Base-by-base conservation (phyloP, 768 basidiomycete species). In the Boletus rufocinnamomeus region DNA sequence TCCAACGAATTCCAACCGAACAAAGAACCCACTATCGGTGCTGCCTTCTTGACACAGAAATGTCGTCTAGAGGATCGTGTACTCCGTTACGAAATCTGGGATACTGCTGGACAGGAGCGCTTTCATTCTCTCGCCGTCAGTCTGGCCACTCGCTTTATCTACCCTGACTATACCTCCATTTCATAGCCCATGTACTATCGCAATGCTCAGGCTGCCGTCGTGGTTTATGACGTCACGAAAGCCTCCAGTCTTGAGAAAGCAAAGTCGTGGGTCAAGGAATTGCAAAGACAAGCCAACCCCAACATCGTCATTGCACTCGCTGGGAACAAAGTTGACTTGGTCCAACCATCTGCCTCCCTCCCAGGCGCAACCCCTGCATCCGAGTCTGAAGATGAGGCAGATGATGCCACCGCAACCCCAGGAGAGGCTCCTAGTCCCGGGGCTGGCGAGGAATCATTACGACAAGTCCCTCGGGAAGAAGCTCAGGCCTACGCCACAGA, bases 261-360 rank as follows among this genome's bases (percentile, higher is more conserved):
- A 54, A 98, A 98, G 80, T 94, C 95, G 32, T 99, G 97, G 97
- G 95, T 99, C 58, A 98, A 97, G 79, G 97, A 99, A 76, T 82
- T 99, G 25, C 97, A 99, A 73, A 86, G 97, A 63, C 97, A 99
- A 71, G 97, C 97, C 25, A 97, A 98, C 72, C 95, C 96, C 37
- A 98, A 98, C 73, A 98, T 98, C 70, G 95, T 99, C 71, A 98
- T 99, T 67, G 95, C 96, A 7, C 86, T 99, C 52, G 94, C 93
- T 13, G 97, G 97, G 32, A 99, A 99, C 83, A 98, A 99, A 76
- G 84, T 98, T 61, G 89, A 98, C 78, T 84, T 96, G 62, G 89
- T 93, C 28, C 88, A 89, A 70, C 70, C 85, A 8, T 82, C 88
- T 9, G 63, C 81, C 6, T 79, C 85, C 6, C 78, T 82, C 34